Base-by-base conservation (phyloP, 768 basidiomycete genomes). In the Cubamyces lactineus region DNA sequence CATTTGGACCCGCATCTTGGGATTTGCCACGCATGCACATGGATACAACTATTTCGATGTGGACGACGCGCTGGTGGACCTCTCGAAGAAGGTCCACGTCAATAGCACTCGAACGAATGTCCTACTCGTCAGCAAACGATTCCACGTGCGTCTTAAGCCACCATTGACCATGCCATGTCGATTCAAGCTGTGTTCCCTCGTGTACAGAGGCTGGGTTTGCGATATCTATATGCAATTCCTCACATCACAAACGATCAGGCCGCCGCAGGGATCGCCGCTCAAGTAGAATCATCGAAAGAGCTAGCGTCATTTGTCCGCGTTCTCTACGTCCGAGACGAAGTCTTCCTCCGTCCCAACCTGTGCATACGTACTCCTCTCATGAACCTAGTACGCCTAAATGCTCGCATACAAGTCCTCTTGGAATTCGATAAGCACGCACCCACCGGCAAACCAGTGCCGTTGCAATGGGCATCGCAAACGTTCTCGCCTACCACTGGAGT, bases 1-100 rank as follows among this genome's bases (percentile, higher is more conserved):
- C 11, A 28, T 59, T 2, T 59, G 57, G 57, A n/a, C 50, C 19
- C 57, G 28, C 24, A 59, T 59, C 8, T 13, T 61, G 3, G 34
- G 46, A 12, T 40, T 28, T 19, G 60, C 53, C 6, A 61, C 53
- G 0, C 52, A 61, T 34, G 39, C 23, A 9, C 53, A 50, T 13
- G 46, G 53, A 21, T 52, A 52, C 57, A 30, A 43, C 41, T 43
- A 34, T n/a, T 26, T 38, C 26, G 41, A 51, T 15, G n/a, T 50
- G 3, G 39, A 43, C 42, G 49, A 5, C 17, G 28, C 12, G 5
- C 28, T 21, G 1, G 45, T 39, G 13, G 45, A 42, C 8, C 26
- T 52, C 15, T 40, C 45, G n/a, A 16, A 16, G 19, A 19, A 3
- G 24, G 24, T 15, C 26, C 19, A 41, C 9, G n/a, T 28, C 19